A percentile compares a stretch with the other conserved stretches of the same genome.
These are phyloP conservation scores for Carex myosuroides DNA, from an alignment of 176 grass and related monocot species.

Conservation along the genomic window DNA sequence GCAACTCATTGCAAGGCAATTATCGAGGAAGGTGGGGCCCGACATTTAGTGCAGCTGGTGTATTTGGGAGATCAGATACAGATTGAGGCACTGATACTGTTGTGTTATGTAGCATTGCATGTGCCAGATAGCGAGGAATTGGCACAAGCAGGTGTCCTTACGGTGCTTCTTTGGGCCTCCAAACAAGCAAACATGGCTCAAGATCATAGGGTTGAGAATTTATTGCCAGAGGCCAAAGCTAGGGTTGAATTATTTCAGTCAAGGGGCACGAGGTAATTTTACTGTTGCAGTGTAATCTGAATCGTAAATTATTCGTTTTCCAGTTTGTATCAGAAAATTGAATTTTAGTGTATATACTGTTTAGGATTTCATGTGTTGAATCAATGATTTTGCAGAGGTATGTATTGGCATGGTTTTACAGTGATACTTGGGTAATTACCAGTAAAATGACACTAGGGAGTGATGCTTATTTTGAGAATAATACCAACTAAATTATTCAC, in stretches of 20 bases:
- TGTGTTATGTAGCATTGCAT: conserved; percentile 63
- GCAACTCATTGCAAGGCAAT: conserved; percentile 63
- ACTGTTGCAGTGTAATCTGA: neutral
- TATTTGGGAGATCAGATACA: conserved; percentile 72
- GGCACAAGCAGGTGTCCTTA: conserved; percentile 67
- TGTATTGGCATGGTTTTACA: neutral
- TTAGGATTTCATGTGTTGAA: conserved; percentile 1
- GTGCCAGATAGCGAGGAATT: conserved; percentile 78
- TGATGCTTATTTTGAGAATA: neutral
- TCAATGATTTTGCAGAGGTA: neutral
- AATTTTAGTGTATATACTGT: neutral
- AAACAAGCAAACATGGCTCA: conserved; percentile 74
- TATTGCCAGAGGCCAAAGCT: conserved; percentile 49
- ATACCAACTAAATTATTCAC: neutral
- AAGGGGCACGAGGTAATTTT: conserved; percentile 33
- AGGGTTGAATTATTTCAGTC: conserved; percentile 72
- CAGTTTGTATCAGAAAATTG: neutral
- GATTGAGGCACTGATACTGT: conserved; percentile 69
- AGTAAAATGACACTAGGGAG: neutral
- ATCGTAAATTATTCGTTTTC: conserved; percentile 6
- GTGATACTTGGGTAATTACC: neutral
- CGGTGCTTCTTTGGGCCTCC: conserved; percentile 69
- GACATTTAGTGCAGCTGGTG: conserved; percentile 74
- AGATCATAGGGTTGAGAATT: conserved; percentile 45
- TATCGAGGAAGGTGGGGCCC: conserved; percentile 56